Evolutionary conservation across 2,329 filamentous ascomycete species (phyloP), one percentile per base, ranked within the genome.

Genomic region (Neurospora crassa): DNA sequence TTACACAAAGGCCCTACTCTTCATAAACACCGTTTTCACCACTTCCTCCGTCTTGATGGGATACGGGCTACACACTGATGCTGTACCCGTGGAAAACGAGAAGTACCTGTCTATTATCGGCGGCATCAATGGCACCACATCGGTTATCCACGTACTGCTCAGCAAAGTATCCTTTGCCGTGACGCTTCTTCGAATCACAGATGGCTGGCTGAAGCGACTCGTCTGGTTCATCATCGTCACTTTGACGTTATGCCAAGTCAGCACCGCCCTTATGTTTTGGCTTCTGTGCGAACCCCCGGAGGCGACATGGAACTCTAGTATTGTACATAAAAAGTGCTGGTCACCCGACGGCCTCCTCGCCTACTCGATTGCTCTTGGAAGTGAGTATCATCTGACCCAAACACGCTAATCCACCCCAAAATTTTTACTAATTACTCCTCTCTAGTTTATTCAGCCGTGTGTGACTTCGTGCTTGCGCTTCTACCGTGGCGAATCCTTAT

Each of bases 101-200:
- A 2, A 41, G 2, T 63, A 47, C 8, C 67, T 75, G 18, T 70
- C 70, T 14, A 67, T 75, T 70, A 68, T 71, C 47, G 74, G 74
- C 69, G 74, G 73, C 70, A 69, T 75, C 16, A 72, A 74, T 14
- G 76, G 75, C 40, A 77, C 76, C 69, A 75, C 78, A 69, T 79
- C 77, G 16, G 76, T 80, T 68, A 71, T 78, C 18, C 77, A 77
- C 0, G 78, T 80, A 14, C 75, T 77, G 1, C 76, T 76, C 73
- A 80, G 79, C 75, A 83, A 83, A 74, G 81, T 80, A 0, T 81
- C 80, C 1, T 81, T 82, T 70, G 80, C 76, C 11, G 72, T 81
- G 24, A 81, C 79, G 6, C 76, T 82, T 47, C 76, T 81, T 40
- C 76, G 79, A 6, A 74, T 81, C 41, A 75, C 77, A 24, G 73